Evolutionary conservation across 108 stramenopile genomes (phyloP), one percentile per base, ranked within the genome.

Genomic region (Chaetoceros muelleri): DNA sequence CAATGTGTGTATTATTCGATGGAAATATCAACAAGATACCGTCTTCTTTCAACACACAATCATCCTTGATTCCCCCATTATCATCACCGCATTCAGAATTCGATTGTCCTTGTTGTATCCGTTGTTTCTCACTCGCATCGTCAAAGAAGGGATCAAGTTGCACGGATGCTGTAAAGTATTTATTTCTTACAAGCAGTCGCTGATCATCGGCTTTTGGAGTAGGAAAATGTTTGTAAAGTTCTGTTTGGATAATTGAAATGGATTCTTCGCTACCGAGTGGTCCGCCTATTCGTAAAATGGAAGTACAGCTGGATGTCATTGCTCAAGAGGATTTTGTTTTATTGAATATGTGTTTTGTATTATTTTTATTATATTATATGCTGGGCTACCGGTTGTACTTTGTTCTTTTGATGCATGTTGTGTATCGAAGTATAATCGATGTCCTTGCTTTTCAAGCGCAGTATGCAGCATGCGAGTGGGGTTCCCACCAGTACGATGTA

Each of bases 21-120:
- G 17, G 76, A 59, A 82, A 91, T 0, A 84, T 79, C 25, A 87
- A 70, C 57, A 91, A 59, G 52, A 87, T 71, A 2, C 85, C 89
- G 60, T 91, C 89, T 74, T 87, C 85, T 58, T 79, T 82, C 22
- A 18, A 1, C 34, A 46, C 40, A 16, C 10, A 52, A 0, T 25
- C 24, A 17, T n/a, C 10, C 0, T 46, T 56, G 1, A 46, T 34
- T 1, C 17, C 34, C 24, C 53, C 18, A 13, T 30, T 23, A 25
- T 5, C 27, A 17, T 13, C 31, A 31, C 8, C 3, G 24, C 57
- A 58, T 67, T 64, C 57, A 22, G 27, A 22, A 13, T 26, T 52
- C 23, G 10, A 26, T 52, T 18, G 16, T 52, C 51, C 23, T 52
- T 26, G 51, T 26, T 24, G 51, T 52, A 10, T 13, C 13, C 51